Conservation (phyloP, 2,329 filamentous ascomycete species). For the Epichloe brachyelytri region DNA sequence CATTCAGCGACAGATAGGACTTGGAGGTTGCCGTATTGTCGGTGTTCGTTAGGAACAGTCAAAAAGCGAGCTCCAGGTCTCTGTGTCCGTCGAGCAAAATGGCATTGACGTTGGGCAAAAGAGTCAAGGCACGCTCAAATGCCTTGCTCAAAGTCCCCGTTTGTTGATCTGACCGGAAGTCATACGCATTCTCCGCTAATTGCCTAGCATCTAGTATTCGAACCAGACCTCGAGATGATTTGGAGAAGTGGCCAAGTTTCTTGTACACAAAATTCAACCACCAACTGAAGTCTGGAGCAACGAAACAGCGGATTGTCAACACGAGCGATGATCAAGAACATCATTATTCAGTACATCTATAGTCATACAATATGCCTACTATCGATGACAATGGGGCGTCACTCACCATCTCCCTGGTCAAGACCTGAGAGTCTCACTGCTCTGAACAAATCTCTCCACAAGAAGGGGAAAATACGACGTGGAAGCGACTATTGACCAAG, state of each 20-base stretch:
- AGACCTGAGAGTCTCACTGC: slow-evolving; percentile 26
- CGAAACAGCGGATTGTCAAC: background rate
- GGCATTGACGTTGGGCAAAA: slow-evolving; percentile 32
- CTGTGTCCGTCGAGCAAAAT: slow-evolving; percentile 35
- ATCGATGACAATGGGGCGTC: background rate
- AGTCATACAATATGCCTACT: no score
- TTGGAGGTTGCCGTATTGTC: slow-evolving; percentile 8
- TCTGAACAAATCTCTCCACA: slow-evolving; percentile 39
- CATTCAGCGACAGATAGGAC: slow-evolving; percentile 34
- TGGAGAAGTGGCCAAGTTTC: slow-evolving; percentile 22
- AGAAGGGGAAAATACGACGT: slow-evolving; percentile 35
- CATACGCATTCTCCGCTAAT: slow-evolving; percentile 26
- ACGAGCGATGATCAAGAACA: no score
- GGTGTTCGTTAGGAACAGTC: slow-evolving; percentile 8
- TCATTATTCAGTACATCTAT: background rate
- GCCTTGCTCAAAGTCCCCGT: slow-evolving; percentile 22
- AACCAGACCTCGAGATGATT: slow-evolving; percentile 29
- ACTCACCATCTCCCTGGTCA: slow-evolving; percentile 33
- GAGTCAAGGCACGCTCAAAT: slow-evolving; percentile 23
- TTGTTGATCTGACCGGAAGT: slow-evolving; percentile 28
- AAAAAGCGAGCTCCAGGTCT: slow-evolving; percentile 30
- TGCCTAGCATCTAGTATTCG: slow-evolving; percentile 34
- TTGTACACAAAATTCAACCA: slow-evolving; percentile 32
- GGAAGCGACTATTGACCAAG: slow-evolving; percentile 34
- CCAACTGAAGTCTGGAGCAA: slow-evolving; percentile 34